Conservation (phyloP, 2,329 filamentous ascomycete genomes). For the Fusarium newnesense region DNA sequence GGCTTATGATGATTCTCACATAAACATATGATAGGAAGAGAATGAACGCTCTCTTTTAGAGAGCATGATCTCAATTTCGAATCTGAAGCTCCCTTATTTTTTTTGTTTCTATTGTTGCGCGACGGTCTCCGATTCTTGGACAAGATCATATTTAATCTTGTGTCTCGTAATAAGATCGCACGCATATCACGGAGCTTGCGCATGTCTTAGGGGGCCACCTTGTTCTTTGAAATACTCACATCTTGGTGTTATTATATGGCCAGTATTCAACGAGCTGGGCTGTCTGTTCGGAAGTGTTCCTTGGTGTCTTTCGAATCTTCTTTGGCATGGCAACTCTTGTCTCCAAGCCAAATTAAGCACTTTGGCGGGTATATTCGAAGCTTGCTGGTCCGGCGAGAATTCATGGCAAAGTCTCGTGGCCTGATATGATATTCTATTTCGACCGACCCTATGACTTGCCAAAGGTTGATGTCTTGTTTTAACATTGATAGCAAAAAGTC, state of each 20-base stretch:
- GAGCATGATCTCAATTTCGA: conserved; percentile 70
- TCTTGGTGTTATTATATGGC: background rate
- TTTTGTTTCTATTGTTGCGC: conserved; percentile 5
- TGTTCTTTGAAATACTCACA: background rate
- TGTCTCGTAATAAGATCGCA: background rate
- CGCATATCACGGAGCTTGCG: background rate
- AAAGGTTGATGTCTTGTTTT: background rate
- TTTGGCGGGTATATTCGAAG: background rate
- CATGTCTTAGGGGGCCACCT: background rate
- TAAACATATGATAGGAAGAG: conserved; percentile 75
- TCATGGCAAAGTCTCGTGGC: background rate
- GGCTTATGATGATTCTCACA: conserved; percentile 71
- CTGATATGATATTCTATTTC: background rate
- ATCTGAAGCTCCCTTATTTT: conserved; percentile 64
- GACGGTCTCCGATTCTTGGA: background rate
- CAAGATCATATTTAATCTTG: background rate
- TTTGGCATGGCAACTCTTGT: background rate
- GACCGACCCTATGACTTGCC: background rate
- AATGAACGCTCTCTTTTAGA: conserved; percentile 66
- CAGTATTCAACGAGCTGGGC: background rate
- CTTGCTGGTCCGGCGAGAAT: background rate
- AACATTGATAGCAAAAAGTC: background rate
- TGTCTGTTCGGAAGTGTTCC: background rate
- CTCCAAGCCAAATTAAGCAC: background rate
- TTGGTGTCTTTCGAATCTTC: background rate